Evolutionary conservation across 1,284 basidiomycete species (phyloP), one percentile per base, ranked within the genome.

Genomic region (Ganoderma multipileum): DNA sequence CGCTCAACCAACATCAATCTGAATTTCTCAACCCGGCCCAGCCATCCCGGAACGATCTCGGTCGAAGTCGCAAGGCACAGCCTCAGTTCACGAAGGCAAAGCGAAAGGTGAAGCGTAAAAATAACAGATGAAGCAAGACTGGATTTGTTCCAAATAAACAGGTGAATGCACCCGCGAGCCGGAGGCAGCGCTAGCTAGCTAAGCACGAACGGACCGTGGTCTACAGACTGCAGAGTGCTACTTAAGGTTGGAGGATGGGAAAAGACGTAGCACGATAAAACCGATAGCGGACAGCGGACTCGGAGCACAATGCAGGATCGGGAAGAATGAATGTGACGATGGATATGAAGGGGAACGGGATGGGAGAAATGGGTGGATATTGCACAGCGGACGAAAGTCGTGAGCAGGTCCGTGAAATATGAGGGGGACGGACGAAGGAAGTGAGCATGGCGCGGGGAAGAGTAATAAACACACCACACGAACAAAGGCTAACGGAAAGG

Each of bases 121-220:
- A n/a, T n/a, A 23, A 52, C 47, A 52, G 47, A 26, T 52, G 23
- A 52, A 52, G 47, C 47, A 52, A 52, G 47, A 52, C 47, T 52
- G 47, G 23, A 52, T 52, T 23, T 11, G 12, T 50, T 50, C 23
- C 47, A 50, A 50, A 50, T 50, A 50, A 23, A 52, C 47, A 50
- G n/a, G 20, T 50, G 47, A 50, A 50, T 50, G 47, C 52, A 55
- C 16, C 18, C 6, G 33, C 33, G 14, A 55, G 52, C 52, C 1
- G 28, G 52, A 28, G 14, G 14, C 52, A n/a, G n/a, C n/a, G n/a
- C n/a, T n/a, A n/a, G 33, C 33, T 33, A 33, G 33, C 33, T 33
- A 33, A 54, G 52, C 52, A 33, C 30, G 28, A 28, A 55, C 14
- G 52, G 36, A 39, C 57, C n/a, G 38, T 41, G 38, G 23, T 36